Evolutionary conservation across 352 stramenopile genomes (phyloP), one percentile per base, ranked within the genome.

Genomic region (Globisporangium heterothallicum): DNA sequence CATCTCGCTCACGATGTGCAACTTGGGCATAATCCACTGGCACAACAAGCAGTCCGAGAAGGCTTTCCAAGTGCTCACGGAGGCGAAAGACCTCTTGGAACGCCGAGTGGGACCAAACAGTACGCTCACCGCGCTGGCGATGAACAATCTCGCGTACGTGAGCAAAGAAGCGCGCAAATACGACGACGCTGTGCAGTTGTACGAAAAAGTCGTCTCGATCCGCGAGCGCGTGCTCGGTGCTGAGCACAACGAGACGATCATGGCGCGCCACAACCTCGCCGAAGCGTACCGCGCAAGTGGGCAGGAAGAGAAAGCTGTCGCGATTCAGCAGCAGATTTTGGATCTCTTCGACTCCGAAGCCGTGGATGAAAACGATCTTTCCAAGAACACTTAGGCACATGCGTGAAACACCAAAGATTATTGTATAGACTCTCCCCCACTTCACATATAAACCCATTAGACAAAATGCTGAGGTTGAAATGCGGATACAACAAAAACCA

Each of bases 141-240:
- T 87, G 70, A 93, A 90, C 71, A 93, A 93, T 43, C 64, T 93
- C 18, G 83, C 79, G 32, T 88, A 77, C 44, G 78, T 85, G 38
- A 75, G 76, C 67, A 93, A 93, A 59, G 83, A 91, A 40, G 72
- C 80, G 27, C 65, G 70, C 25, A 63, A 81, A 32, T 90, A 84
- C 58, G 73, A 82, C 35, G 63, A 88, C 22, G 77, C 80, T 0
- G 78, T 86, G 22, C 70, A 63, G 46, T 50, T 93, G 47, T 92
- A 88, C 49, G 58, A 84, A 44, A 53, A 88, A 16, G 78, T 87
- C n/a, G 67, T 90, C 19, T 62, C 22, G 36, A 64, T 90, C 19
- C 78, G 83, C 19, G 69, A 82, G 53, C 60, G 68, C 44, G 69
- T 85, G 59, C 74, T 88, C 19, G 83, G 80, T 2, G 34, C 58